Conservation (phyloP, 2,329 filamentous ascomycete species). For the Pseudogymnoascus sp. region DNA sequence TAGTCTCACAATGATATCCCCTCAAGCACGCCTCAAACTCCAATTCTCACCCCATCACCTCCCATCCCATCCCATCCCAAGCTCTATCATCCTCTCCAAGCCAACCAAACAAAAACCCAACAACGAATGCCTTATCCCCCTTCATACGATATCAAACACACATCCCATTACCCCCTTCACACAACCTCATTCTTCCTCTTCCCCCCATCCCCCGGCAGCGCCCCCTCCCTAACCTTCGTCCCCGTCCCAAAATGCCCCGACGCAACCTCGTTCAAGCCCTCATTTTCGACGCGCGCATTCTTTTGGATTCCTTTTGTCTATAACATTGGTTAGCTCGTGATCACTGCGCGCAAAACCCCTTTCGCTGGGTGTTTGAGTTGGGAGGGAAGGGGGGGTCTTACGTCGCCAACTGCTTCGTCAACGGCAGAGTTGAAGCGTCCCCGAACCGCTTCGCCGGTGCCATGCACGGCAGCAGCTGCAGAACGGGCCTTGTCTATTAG, state of each 20-base stretch:
- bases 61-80: background rate
- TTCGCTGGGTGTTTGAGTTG: too few species aligned
- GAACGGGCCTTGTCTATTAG: background rate
- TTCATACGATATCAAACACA: too few species aligned
- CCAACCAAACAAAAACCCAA: background rate
- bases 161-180: background rate
- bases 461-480: constrained; percentile 15
- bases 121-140: background rate
- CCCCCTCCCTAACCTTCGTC: constrained; percentile 21
- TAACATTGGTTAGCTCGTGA: background rate
- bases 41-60: background rate
- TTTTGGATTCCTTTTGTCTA: constrained; percentile 16
- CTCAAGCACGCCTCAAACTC: background rate
- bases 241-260: constrained; percentile 15
- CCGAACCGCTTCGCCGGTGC: constrained; percentile 17
- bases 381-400: constrained; percentile 11
- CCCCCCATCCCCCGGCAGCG: constrained; percentile 15
- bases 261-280: constrained; percentile 16
- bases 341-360: background rate
- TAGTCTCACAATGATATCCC: background rate
- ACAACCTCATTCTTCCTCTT: constrained; percentile 3
- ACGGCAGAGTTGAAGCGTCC: constrained; percentile 17
- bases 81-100: background rate
- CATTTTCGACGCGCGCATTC: constrained; percentile 17
- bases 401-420: constrained; percentile 16